phyloP scores from a whole-genome alignment of 371 early-diverging fungal genomes.

The Mortierella sp. region DNA sequence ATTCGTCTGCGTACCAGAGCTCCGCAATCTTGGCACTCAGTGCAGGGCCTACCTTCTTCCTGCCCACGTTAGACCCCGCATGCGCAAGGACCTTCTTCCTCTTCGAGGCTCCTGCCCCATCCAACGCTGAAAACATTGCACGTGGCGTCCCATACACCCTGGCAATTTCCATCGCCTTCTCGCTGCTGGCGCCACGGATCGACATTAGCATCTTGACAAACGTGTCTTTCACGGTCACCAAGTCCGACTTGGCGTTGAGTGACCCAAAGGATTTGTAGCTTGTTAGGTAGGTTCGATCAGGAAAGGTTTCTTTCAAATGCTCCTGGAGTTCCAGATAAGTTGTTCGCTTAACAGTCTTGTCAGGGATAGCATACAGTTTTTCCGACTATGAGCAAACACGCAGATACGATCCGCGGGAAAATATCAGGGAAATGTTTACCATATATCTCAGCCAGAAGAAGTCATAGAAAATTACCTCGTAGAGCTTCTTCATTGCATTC shows the following conservation, averaged over 20 bases:
- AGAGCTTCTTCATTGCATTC: slow-evolving; percentile 58
- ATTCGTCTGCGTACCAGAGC: slow-evolving; percentile 66
- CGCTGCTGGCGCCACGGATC: slow-evolving; percentile 82
- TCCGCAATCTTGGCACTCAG: slow-evolving; percentile 66
- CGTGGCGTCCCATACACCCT: slow-evolving; percentile 77
- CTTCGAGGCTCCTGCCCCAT: slow-evolving; percentile 12
- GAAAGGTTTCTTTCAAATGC: slow-evolving; percentile 52
- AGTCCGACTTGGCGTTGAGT: slow-evolving; percentile 78
- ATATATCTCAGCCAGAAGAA: too few relatives aligned
- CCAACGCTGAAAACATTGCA: slow-evolving; percentile 60
- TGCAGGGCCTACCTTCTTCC: slow-evolving; percentile 62
- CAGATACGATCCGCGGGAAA: too few relatives aligned
- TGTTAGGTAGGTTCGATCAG: slow-evolving; percentile 59
- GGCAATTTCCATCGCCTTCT: slow-evolving; percentile 82
- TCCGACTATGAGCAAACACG: slow-evolving; percentile 10
- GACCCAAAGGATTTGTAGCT: slow-evolving; percentile 68
- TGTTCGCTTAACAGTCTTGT: slow-evolving; percentile 60
- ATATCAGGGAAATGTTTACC: too few relatives aligned
- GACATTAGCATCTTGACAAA: slow-evolving; percentile 87
- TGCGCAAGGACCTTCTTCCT: slow-evolving; percentile 47
- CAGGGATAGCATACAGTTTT: slow-evolving; percentile 69
- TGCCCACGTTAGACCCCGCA: slow-evolving; percentile 53
- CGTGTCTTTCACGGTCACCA: slow-evolving; percentile 74
- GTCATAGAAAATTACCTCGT: slow-evolving; percentile 56
- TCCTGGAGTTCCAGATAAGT: slow-evolving; percentile 65